Conservation (phyloP, 2,329 filamentous ascomycete genomes). For the Fusarium sp. region DNA sequence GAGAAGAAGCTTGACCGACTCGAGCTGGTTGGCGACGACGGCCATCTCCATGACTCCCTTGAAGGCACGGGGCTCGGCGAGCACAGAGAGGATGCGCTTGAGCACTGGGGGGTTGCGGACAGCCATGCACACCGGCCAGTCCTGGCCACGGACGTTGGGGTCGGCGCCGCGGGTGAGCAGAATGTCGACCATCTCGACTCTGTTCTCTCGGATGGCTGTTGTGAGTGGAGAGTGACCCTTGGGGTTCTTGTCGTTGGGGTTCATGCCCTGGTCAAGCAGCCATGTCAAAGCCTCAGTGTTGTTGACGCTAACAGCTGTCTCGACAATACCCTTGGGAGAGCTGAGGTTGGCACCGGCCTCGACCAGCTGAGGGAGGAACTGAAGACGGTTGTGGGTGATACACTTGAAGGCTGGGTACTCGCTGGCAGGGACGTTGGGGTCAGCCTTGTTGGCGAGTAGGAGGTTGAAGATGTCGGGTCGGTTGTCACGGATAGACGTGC, state of each 20-base stretch:
- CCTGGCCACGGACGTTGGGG: slow-evolving; percentile 70
- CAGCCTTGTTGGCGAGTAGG: slow-evolving; percentile 66
- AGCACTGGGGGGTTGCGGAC: slow-evolving; percentile 70
- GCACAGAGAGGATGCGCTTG: slow-evolving; percentile 65
- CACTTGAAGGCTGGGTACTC: slow-evolving; percentile 77
- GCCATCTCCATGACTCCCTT: slow-evolving; percentile 76
- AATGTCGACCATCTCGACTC: slow-evolving; percentile 67
- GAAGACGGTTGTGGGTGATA: slow-evolving; percentile 71
- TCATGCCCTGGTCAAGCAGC: slow-evolving; percentile 69
- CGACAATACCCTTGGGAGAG: slow-evolving; percentile 72
- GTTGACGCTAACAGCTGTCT: slow-evolving; percentile 71
- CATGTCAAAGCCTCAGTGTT: slow-evolving; percentile 70
- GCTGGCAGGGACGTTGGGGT: slow-evolving; percentile 70
- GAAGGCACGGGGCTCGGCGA: slow-evolving; percentile 69
- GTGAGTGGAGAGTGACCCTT: slow-evolving; percentile 72
- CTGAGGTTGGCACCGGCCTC: slow-evolving; percentile 69
- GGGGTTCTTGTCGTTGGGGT: slow-evolving; percentile 67
- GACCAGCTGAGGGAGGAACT: slow-evolving; percentile 69
- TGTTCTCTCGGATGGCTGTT: slow-evolving; percentile 71
- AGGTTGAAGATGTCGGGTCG: slow-evolving; percentile 69
- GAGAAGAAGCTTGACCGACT: slow-evolving; percentile 73
- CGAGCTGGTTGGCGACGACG: slow-evolving; percentile 72
- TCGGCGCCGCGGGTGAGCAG: slow-evolving; percentile 69
- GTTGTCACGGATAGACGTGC: slow-evolving; percentile 75
- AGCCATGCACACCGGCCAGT: slow-evolving; percentile 78